Base-by-base conservation (phyloP, 1,139 yeast genomes). In the Chernovozyma sophiae-reginae region DNA sequence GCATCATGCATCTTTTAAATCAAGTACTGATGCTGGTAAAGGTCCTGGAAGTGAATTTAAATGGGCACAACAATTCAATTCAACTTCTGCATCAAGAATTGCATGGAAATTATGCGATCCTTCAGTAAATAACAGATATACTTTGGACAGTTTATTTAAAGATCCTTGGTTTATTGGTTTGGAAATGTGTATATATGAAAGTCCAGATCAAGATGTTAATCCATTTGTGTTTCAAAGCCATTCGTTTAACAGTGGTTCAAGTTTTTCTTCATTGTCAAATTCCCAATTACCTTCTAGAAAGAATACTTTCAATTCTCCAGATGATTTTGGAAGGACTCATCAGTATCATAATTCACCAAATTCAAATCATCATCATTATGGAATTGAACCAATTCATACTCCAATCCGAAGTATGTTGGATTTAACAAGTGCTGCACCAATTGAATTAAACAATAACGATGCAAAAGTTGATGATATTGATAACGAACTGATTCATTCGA, bases 61-160 rank as follows among this genome's bases (percentile, higher is more conserved):
- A 48, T 73, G 79, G 65, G 82, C 86, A 0, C 66, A 74, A 32
- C 76, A 74, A 40, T 81, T 82, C 55, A 77, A 74, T 23, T 68
- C 72, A 34, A 55, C 73, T 1, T 79, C 79, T 15, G 81, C 82
- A 14, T 70, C 86, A 3, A 68, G 89, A 46, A 78, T 79, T 5
- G 86, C 87, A 5, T 82, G 90, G 89, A 74, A 84, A 53, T 61
- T 84, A 39, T 78, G 85, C 50, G 89, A 83, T 51, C 86, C 87
- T 6, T 65, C 76, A 22, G 64, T 72, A 0, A 52, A 47, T 2
- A 62, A 74, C 8, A 65, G 94, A 43, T 79, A 79, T 54, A 68
- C 73, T 18, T 51, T 83, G 47, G 69, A 72, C 1, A 66, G 68
- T 28, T 58, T 84, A 29, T 76, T 80, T 43, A 50, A 62, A 7